Evolutionary conservation across 306 rosid species (phyloP), one percentile per base, ranked within the genome.

Genomic region (Cucurbita moschata): DNA sequence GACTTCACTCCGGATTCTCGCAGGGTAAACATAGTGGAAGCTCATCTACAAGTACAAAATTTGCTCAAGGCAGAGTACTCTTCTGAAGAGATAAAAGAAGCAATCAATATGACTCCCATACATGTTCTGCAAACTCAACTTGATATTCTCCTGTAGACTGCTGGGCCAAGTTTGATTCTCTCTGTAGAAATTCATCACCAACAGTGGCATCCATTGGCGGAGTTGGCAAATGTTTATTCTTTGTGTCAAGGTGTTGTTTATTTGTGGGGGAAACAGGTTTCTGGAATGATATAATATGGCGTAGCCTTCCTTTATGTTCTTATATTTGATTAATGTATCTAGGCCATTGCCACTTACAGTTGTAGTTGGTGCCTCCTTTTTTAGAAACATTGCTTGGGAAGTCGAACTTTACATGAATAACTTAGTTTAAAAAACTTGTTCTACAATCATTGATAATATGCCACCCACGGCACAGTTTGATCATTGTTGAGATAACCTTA

Each of bases 21-120:
- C 75, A 94, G 98, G 83, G 92, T 96, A 74, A 94, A 94, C 77
- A 91, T 94, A 15, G 85, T 91, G 62, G 99, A 94, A 83, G 99
- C 99, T 63, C 97, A 94, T 79, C 73, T 80, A 75, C 99, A 91
- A 86, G 83, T 94, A 73, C 92, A 84, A 63, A 74, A 86, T 71
- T 76, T 94, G 42, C 82, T 94, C 3, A 86, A 86, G 77, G 80
- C 91, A 35, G 99, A 94, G 80, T 94, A 94, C 85, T 85, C 93
- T 3, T 70, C 77, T 14, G 91, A 91, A 81, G 98, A 93, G 75
- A 82, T 92, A 57, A 85, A 85, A 79, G 86, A 74, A 71, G 30
- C 75, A 80, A 86, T 90, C 80, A 85, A 88, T 79, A 79, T 91
- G 85, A 84, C 86, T 62, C 81, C 97, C 74, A 75, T 86, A 42